A percentile compares a stretch with the other conserved stretches of the same genome.
These are phyloP conservation scores for Trapa bicornis DNA, from an alignment of 345 rosid genomes.

Conservation along the genomic window DNA sequence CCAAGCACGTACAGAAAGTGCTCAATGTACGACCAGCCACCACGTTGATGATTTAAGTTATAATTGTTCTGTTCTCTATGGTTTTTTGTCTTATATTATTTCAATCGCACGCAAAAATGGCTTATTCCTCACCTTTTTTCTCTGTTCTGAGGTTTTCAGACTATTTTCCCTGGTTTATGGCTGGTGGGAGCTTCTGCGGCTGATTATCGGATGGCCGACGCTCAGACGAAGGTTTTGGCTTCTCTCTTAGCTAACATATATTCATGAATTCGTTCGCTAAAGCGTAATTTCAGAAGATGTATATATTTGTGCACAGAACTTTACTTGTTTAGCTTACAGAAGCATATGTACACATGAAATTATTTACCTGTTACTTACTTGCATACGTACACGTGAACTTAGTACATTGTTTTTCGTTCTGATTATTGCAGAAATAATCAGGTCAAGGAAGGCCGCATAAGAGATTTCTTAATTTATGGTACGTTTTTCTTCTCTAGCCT, in stretches of 20 bases:
- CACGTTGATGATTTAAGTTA: conserved; percentile 6
- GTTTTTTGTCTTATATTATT: neutral
- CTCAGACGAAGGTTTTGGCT: conserved; percentile 49
- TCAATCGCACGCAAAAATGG: neutral
- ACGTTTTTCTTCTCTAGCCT: neutral
- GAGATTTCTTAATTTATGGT: neutral
- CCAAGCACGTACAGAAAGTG: conserved; percentile 60
- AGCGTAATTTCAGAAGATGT: neutral
- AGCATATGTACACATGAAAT: too few relatives aligned
- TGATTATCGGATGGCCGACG: conserved; percentile 42
- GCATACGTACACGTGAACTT: neutral
- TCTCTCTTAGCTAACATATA: neutral
- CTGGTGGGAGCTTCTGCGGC: conserved; percentile 70
- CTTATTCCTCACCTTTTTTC: neutral
- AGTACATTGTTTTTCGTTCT: neutral
- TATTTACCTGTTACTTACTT: too few relatives aligned
- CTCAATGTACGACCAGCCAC: conserved; percentile 37
- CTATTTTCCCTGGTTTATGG: conserved; percentile 71
- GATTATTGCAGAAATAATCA: neutral
- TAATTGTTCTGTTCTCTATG: neutral
- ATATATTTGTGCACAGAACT: too few relatives aligned
- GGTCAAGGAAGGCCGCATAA: neutral
- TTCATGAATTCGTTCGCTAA: neutral
- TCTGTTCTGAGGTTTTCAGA: conserved; percentile 21
- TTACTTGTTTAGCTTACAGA: too few relatives aligned